Evolutionary conservation across 2,329 filamentous ascomycete genomes (phyloP).

Genomic region (Ascochyta viciae-villosae): DNA sequence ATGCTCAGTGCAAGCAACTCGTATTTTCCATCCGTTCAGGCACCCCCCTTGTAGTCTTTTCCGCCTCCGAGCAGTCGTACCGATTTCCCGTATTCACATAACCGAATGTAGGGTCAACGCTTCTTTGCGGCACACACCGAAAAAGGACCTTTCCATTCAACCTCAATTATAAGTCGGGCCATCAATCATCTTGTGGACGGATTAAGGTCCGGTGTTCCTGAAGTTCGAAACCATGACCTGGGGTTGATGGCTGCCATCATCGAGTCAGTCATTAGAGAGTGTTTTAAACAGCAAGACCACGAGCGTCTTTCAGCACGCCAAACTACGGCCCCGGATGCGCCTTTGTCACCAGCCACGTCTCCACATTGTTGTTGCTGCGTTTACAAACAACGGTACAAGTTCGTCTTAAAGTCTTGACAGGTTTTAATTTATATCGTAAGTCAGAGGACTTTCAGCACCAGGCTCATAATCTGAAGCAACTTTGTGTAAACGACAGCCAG

Average conservation of each 20-base stretch:
- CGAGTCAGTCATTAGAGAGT: background rate
- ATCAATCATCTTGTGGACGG: background rate
- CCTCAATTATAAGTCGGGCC: background rate
- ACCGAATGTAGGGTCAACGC: background rate
- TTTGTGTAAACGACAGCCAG: background rate
- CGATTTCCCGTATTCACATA: background rate
- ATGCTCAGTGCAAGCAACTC: too few species aligned
- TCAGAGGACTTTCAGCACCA: background rate
- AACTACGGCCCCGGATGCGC: background rate
- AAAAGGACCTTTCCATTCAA: background rate
- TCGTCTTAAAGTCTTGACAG: background rate
- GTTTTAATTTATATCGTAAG: too few species aligned
- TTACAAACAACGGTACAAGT: background rate
- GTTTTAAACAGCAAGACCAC: background rate
- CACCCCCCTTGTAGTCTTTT: too few species aligned
- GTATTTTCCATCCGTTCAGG: too few species aligned
- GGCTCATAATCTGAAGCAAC: background rate
- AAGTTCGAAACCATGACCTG: background rate
- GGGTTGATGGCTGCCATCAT: background rate
- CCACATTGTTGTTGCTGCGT: background rate
- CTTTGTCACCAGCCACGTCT: constrained; percentile 11
- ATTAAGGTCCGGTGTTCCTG: background rate
- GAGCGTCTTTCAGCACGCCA: background rate
- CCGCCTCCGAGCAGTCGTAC: background rate
- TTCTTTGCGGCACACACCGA: background rate